phyloP scores from a whole-genome alignment of 306 rosid species.

The Vigna trinervia region DNA sequence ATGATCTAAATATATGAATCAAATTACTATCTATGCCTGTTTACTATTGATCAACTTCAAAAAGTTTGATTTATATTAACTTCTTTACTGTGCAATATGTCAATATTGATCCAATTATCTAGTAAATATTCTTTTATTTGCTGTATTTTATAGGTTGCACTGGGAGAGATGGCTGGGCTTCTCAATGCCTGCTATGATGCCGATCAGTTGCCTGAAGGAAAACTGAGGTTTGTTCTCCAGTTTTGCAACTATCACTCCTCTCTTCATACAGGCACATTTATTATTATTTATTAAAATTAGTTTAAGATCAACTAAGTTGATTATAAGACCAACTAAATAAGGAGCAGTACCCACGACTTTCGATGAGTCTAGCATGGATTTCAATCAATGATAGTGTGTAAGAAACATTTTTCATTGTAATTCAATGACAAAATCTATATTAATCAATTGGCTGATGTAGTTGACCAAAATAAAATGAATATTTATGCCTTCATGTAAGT shows the following conservation, averaged over 20 bases:
- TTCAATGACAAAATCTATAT: constrained; percentile 28
- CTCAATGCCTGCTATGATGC: constrained; percentile 71
- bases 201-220: constrained; percentile 79
- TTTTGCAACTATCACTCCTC: background rate
- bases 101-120: constrained; percentile 6
- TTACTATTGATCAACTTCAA: constrained; percentile 32
- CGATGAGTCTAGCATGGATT: background rate
- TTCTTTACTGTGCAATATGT: background rate
- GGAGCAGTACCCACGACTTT: background rate
- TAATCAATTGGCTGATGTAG: constrained; percentile 20
- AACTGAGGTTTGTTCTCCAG: constrained; percentile 69
- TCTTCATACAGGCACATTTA: background rate
- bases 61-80: constrained; percentile 23
- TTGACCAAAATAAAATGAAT: too few relatives aligned
- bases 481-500: background rate
- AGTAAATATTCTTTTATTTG: constrained; percentile 14
- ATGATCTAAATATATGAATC: too few relatives aligned
- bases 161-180: constrained; percentile 94
- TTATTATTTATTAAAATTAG: background rate
- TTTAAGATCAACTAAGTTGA: background rate
- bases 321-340: background rate
- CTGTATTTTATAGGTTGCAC: constrained; percentile 69
- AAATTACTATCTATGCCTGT: background rate
- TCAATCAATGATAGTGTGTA: background rate
- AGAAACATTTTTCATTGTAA: background rate